Percentiles rank a stretch among this genome's conserved stretches.
Evolutionary conservation across 2,329 filamentous ascomycete genomes (phyloP).

Genomic region (Emergomyces africanus): DNA sequence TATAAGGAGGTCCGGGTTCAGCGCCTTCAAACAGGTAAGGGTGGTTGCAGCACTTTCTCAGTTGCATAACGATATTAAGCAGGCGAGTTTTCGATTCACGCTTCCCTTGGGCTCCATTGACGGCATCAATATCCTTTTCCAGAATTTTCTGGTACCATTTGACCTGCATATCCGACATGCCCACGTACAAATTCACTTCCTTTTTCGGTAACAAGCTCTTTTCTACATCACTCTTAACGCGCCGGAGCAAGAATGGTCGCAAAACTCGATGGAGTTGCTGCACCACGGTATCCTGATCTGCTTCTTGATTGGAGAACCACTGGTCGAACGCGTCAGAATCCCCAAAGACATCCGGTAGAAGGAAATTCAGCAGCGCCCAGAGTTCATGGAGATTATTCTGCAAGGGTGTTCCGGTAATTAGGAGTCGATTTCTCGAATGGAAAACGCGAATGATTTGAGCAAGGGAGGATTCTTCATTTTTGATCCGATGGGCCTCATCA

Average conservation of each 20-base stretch:
- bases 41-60: constrained; percentile 97
- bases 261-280: constrained; percentile 90
- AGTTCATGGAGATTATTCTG: constrained; percentile 98
- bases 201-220: constrained; percentile 97
- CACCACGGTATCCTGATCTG: constrained; percentile 89
- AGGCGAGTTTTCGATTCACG: constrained; percentile 94
- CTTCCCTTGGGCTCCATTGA: constrained; percentile 92
- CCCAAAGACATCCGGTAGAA: constrained; percentile 96
- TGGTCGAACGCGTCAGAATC: constrained; percentile 94
- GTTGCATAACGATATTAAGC: constrained; percentile 98
- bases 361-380: constrained; percentile 93
- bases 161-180: constrained; percentile 98
- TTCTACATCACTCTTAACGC: constrained; percentile 95
- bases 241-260: constrained; percentile 82
- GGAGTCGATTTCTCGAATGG: constrained; percentile 82
- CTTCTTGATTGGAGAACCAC: constrained; percentile 87
- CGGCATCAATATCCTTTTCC: constrained; percentile 97
- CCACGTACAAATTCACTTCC: constrained; percentile 91
- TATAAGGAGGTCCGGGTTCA: constrained; percentile 93
- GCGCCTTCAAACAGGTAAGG: constrained; percentile 97
- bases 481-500: constrained; percentile 96
- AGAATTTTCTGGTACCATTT: constrained; percentile 99
- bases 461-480: constrained; percentile 95
- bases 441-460: constrained; percentile 95
- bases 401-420: constrained; percentile 92